phyloP scores from a whole-genome alignment of 257 asterid species.

The Solanum pennellii region DNA sequence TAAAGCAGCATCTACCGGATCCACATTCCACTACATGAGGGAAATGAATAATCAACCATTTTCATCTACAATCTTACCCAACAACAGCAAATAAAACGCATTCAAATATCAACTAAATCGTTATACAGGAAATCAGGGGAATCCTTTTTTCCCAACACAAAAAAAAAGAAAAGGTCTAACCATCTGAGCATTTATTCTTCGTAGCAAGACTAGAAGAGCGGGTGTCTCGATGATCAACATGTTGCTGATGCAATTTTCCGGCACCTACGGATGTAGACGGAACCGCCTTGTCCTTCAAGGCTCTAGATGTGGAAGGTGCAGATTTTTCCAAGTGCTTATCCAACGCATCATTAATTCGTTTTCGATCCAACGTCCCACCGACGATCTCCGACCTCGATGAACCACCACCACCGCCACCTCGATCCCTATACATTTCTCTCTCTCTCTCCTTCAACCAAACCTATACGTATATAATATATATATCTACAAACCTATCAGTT shows the following conservation, averaged over 20 bases:
- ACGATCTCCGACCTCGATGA: constrained; percentile 54
- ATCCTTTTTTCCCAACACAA: neutral
- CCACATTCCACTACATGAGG: neutral
- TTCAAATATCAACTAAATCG: neutral
- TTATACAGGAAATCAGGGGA: neutral
- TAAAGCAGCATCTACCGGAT: neutral
- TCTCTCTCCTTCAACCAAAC: neutral
- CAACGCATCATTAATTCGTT: constrained; percentile 85
- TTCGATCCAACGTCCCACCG: constrained; percentile 89
- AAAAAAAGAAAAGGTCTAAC: constrained; percentile 11
- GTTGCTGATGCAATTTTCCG: constrained; percentile 31
- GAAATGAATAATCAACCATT: neutral
- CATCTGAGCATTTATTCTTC: constrained; percentile 66
- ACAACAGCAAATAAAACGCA: neutral
- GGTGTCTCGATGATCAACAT: constrained; percentile 40
- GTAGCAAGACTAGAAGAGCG: constrained; percentile 10
- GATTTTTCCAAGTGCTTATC: constrained; percentile 93
- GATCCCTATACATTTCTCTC: constrained; percentile 55
- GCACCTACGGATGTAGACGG: constrained; percentile 48
- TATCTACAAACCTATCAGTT: neutral
- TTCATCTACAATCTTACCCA: neutral
- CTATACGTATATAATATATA: neutral
- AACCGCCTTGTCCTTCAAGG: constrained; percentile 37
- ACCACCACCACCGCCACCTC: constrained; percentile 49
- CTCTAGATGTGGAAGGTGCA: constrained; percentile 73